Conservation (phyloP, 2,329 filamentous ascomycete genomes). For the Colletotrichum brevisporum region DNA sequence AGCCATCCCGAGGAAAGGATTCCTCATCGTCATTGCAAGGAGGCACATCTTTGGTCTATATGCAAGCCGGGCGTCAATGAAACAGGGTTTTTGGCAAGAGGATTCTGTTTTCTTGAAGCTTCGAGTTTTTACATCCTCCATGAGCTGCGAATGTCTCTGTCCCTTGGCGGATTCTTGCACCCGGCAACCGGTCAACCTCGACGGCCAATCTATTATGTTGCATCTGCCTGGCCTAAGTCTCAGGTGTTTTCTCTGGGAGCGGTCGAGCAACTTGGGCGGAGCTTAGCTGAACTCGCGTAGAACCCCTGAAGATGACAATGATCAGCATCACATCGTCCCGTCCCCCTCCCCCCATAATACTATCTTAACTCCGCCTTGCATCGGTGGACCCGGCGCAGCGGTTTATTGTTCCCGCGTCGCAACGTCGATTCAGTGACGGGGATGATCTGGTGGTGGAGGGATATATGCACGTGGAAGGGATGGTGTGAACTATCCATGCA, state of each 20-base stretch:
- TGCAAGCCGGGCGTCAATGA: neutral
- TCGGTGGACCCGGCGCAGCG: neutral
- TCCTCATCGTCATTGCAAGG: neutral
- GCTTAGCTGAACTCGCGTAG: neutral
- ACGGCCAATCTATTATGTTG: no score
- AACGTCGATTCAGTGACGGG: neutral
- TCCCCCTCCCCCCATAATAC: neutral
- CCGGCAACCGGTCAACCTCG: no score
- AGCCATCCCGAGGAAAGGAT: neutral
- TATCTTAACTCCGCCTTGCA: neutral
- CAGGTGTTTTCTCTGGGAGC: no score
- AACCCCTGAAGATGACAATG: neutral
- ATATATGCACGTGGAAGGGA: conserved; percentile 4
- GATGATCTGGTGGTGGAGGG: neutral
- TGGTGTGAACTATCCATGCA: neutral
- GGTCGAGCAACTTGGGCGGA: neutral
- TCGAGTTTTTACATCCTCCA: no score
- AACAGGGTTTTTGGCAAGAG: neutral
- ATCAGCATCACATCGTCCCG: neutral
- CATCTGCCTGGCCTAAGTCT: no score
- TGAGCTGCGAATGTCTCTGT: no score
- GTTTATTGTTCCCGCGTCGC: neutral
- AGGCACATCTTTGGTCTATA: neutral
- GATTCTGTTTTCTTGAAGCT: no score
- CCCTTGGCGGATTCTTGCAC: no score